Base-by-base conservation (phyloP, 495 filamentous ascomycete genomes). In the Penicillium turbatum region DNA sequence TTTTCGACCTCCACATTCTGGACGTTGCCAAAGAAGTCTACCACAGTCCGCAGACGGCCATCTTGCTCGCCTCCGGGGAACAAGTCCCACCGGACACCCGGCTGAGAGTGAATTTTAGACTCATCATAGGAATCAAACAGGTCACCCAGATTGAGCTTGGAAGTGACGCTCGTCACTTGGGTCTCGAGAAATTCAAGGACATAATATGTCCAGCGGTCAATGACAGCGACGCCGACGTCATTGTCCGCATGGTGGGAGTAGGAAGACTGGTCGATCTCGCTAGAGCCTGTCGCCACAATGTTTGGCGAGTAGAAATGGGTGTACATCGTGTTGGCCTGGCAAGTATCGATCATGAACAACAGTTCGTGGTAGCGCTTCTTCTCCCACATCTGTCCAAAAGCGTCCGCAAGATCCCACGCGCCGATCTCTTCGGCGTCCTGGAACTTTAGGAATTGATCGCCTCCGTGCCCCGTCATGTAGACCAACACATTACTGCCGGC, bases 371-470 rank as follows among this genome's bases (percentile, higher is more conserved):
- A 92, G 72, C 93, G 81, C 75, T 92, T 91, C 84, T 98, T 98
- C 76, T 98, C 95, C 90, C 92, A 97, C 93, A 98, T 98, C 80
- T 98, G 93, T 70, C 92, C 92, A 69, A 98, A 97, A 11, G 95
- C 93, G 75, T 98, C 89, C 24, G 93, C 93, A 46, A 98, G 72
- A 76, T 98, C 93, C 72, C 92, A 97, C 0, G 90, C 89, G 52
- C 90, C 90, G 42, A 98, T 97, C 71, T 98, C 93, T 73, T 98
- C 93, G 24, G 90, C 87, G 56, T 98, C 93, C 66, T 98, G 93
- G 69, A 98, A 98, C 68, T 98, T 98, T 52, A 98, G 72, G 66
- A 98, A 98, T 70, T 96, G 90, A 64, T 97, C 95, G n/a, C 93
- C 93, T 16, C 93, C 93, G 63, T 98, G 93, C 4, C 93, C 93